Evolutionary conservation across 2,329 filamentous ascomycete species (phyloP).

Genomic region (Colletotrichum sp.): DNA sequence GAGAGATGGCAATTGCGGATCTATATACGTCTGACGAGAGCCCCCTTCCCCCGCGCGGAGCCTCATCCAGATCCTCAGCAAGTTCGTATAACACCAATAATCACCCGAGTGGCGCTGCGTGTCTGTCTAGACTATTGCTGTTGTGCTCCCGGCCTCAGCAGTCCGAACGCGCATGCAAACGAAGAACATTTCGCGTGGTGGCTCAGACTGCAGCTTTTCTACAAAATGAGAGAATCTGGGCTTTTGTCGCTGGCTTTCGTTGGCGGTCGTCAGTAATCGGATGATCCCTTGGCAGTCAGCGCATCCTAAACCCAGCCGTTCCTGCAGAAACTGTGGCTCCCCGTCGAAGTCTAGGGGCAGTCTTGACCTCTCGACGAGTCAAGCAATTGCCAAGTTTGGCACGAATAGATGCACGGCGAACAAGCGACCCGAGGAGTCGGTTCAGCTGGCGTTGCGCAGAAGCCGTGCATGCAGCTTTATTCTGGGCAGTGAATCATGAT

Average conservation of each 20-base stretch:
- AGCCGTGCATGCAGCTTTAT: neutral
- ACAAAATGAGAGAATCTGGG: neutral
- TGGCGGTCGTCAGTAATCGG: neutral
- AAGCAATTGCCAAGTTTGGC: neutral
- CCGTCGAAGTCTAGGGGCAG: neutral
- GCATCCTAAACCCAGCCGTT: neutral
- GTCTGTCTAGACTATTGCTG: neutral
- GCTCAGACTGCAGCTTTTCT: neutral
- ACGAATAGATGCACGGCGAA: neutral
- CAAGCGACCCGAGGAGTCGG: neutral
- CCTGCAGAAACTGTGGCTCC: neutral
- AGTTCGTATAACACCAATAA: neutral
- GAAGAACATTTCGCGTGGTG: neutral
- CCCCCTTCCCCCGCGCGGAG: neutral
- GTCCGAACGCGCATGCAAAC: neutral
- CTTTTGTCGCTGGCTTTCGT: neutral
- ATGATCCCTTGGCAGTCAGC: neutral
- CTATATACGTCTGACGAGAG: neutral
- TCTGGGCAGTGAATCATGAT: neutral
- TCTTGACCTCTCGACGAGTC: neutral
- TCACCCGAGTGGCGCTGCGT: neutral
- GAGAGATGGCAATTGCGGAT: neutral
- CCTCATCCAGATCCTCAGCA: neutral
- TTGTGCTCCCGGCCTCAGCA: neutral
- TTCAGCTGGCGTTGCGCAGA: neutral